Conservation (phyloP, 177 flowering plant genomes). For the Vitis hybrid region DNA sequence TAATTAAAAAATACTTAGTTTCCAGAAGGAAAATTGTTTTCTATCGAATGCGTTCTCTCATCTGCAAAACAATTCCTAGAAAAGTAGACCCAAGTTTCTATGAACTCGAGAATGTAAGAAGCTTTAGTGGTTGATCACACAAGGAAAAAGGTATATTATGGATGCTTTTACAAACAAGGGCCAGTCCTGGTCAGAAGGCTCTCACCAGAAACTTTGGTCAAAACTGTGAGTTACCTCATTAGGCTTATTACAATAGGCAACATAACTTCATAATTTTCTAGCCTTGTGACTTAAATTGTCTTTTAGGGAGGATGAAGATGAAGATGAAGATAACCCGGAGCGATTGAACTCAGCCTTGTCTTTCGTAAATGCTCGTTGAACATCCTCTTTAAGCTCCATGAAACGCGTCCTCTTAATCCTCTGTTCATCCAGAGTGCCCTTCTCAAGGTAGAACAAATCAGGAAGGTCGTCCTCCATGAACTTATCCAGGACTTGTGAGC, state of each 20-base stretch:
- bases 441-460: conserved; percentile 53
- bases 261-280: conserved; percentile 15
- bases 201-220: conserved; percentile 1
- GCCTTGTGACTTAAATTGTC: conserved; percentile 17
- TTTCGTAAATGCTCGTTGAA: conserved; percentile 59
- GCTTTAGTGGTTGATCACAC: too few species aligned
- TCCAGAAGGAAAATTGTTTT: too few species aligned
- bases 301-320: conserved; percentile 42
- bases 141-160: too few species aligned
- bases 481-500: conserved; percentile 62
- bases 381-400: conserved; percentile 60
- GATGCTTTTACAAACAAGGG: conserved; percentile 5
- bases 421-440: conserved; percentile 57
- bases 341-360: conserved; percentile 52
- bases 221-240: conserved; percentile 8
- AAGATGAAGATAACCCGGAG: conserved; percentile 41
- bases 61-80: too few species aligned
- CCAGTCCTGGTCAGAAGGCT: neutral
- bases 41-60: too few species aligned
- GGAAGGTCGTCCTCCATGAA: conserved; percentile 67
- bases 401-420: conserved; percentile 49
- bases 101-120: too few species aligned
- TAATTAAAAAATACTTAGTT: too few species aligned
- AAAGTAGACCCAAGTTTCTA: too few species aligned
- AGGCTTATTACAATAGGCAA: conserved; percentile 6